Percentiles rank a stretch among this genome's conserved stretches.
Evolutionary conservation across 768 basidiomycete genomes (phyloP).

Genomic region (Rhodosporidiobolus sp.): DNA sequence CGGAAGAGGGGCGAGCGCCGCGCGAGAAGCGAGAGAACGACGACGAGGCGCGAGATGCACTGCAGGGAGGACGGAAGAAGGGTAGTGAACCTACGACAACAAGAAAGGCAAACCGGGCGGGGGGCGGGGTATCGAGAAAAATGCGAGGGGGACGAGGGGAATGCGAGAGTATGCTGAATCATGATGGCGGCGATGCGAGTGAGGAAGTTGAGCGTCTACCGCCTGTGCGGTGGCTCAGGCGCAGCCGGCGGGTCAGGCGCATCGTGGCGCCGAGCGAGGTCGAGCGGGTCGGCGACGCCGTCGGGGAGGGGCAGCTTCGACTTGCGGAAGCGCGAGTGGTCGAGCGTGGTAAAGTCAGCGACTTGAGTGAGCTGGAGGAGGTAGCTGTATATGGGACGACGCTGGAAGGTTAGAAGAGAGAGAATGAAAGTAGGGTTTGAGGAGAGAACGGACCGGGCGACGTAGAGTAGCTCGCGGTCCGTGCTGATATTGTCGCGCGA

Average conservation of each 20-base stretch:
- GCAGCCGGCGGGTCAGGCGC: conserved; percentile 4
- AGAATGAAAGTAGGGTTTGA: not conserved
- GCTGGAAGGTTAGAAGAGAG: not conserved
- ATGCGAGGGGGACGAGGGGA: not conserved
- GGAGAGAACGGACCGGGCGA: conserved; percentile 16
- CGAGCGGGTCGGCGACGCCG: conserved; percentile 16
- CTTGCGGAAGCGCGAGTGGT: conserved; percentile 32
- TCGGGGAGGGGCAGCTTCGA: conserved; percentile 18
- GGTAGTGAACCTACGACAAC: too few relatives aligned
- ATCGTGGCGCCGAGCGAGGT: not conserved
- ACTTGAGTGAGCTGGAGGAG: conserved; percentile 23
- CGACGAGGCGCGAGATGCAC: not conserved
- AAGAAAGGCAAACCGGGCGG: not conserved
- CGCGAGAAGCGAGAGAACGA: not conserved
- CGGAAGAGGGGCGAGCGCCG: not conserved
- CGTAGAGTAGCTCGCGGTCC: conserved; percentile 29
- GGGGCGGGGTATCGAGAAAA: too few relatives aligned
- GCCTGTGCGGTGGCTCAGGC: not conserved
- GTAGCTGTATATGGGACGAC: conserved; percentile 14
- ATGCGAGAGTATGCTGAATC: too few relatives aligned
- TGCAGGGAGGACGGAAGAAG: too few relatives aligned
- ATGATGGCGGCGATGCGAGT: not conserved
- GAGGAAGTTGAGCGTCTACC: not conserved
- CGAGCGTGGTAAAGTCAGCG: conserved; percentile 20
- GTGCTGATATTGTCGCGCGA: conserved; percentile 1